phyloP scores from a whole-genome alignment of 116 monocot species.

The Trichopus zeylanicus region DNA sequence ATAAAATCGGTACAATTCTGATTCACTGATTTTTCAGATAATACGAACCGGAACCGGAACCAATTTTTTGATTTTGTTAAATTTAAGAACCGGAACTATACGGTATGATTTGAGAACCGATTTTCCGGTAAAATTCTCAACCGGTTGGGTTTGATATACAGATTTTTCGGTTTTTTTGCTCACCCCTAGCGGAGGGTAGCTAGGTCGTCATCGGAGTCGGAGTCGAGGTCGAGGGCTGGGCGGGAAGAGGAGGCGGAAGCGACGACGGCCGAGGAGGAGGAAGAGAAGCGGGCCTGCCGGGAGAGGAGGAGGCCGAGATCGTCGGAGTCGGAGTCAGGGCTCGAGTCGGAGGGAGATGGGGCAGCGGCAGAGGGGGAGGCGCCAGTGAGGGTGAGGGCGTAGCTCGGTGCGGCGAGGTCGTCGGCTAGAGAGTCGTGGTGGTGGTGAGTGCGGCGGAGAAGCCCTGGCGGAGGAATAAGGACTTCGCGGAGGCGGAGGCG shows the following conservation, averaged over 20 bases:
- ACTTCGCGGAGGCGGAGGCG: too few relatives aligned
- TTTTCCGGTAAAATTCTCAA: too few relatives aligned
- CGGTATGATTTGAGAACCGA: too few relatives aligned
- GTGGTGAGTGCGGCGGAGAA: slow-evolving; percentile 18
- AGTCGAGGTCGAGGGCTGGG: slow-evolving; percentile 2
- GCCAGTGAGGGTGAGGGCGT: slow-evolving; percentile 24
- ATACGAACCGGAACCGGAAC: too few relatives aligned
- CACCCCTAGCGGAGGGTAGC: slow-evolving; percentile 30
- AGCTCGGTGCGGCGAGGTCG: slow-evolving; percentile 29
- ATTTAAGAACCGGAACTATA: too few relatives aligned
- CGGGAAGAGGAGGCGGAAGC: slow-evolving; percentile 1
- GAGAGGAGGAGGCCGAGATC: slow-evolving; percentile 34
- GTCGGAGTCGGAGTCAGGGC: slow-evolving; percentile 21
- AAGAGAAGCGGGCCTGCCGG: slow-evolving; percentile 23
- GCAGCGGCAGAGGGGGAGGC: slow-evolving; percentile 3
- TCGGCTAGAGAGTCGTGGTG: slow-evolving; percentile 37
- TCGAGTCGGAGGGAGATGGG: not conserved
- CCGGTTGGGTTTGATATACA: too few relatives aligned
- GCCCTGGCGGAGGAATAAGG: too few relatives aligned
- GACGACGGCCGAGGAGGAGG: slow-evolving; percentile 5
- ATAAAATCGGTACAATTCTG: too few relatives aligned
- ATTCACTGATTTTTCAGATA: too few relatives aligned
- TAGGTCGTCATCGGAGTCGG: slow-evolving; percentile 44
- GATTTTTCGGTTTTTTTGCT: too few relatives aligned
- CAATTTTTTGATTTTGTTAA: too few relatives aligned